phyloP scores from a whole-genome alignment of 495 filamentous ascomycete species.

The Xylaria nigripes region DNA sequence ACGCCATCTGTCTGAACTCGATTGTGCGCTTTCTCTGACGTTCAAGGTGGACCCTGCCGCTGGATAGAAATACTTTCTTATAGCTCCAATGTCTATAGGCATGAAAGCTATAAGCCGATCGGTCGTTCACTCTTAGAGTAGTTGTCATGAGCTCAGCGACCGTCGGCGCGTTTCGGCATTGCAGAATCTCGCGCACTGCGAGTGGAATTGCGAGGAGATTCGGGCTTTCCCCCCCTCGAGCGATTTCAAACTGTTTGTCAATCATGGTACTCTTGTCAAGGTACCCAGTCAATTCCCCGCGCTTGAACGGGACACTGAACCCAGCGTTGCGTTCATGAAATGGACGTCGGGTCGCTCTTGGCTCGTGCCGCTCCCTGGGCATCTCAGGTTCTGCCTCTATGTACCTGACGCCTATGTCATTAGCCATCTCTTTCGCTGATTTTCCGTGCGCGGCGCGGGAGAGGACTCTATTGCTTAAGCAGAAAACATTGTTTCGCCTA shows the following conservation, averaged over 20 bases:
- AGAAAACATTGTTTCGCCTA: not conserved
- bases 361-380: not conserved
- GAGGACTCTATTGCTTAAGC: constrained; percentile 7
- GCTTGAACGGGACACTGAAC: not conserved
- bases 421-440: not conserved
- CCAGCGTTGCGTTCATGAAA: not conserved
- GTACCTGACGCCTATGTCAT: not conserved
- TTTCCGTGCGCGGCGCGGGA: not conserved
- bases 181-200: not conserved
- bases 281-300: not conserved
- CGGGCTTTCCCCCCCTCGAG: no score
- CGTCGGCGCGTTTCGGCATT: not conserved
- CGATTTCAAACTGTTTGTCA: not conserved
- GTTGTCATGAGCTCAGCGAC: constrained; percentile 4
- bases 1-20: constrained; percentile 17
- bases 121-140: not conserved
- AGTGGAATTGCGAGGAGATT: not conserved
- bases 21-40: constrained; percentile 13
- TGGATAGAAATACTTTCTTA: not conserved
- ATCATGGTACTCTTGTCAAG: not conserved
- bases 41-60: not conserved
- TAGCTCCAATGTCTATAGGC: not conserved
- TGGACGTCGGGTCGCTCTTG: not conserved
- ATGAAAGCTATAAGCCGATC: constrained; percentile 7
- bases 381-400: not conserved